phyloP scores from a whole-genome alignment of 306 rosid genomes.

The Prunus persica region DNA sequence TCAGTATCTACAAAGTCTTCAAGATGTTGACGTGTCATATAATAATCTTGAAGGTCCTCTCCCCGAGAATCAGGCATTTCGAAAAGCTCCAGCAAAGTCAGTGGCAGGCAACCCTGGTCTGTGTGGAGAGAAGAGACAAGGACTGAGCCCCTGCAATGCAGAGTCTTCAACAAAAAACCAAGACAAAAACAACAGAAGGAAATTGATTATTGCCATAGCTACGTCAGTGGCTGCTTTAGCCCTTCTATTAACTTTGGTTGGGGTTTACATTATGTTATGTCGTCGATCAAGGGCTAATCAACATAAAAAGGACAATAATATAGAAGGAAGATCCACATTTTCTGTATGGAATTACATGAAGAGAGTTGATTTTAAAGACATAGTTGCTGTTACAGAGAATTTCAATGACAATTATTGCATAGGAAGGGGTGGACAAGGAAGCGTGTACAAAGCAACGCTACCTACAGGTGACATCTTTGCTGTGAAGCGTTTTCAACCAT shows the following conservation, averaged over 20 bases:
- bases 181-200: slow-evolving; percentile 9
- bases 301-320: background rate
- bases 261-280: background rate
- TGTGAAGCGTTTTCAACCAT: slow-evolving; percentile 36
- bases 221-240: background rate
- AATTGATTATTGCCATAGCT: background rate
- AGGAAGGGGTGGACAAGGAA: slow-evolving; percentile 70
- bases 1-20: slow-evolving; percentile 36
- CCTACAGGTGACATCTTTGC: slow-evolving; percentile 43
- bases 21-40: slow-evolving; percentile 45
- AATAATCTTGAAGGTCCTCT: slow-evolving; percentile 47
- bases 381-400: slow-evolving; percentile 45
- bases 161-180: background rate
- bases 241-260: background rate
- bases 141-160: slow-evolving; percentile 28
- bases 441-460: slow-evolving; percentile 51
- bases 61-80: slow-evolving; percentile 36
- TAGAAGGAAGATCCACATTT: slow-evolving; percentile 45
- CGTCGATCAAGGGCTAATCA: background rate
- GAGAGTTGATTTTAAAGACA: slow-evolving; percentile 19
- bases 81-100: slow-evolving; percentile 25
- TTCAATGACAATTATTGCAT: slow-evolving; percentile 53
- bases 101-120: slow-evolving; percentile 43
- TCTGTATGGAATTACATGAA: background rate
- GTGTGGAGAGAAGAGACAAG: slow-evolving; percentile 45